Base-by-base conservation (phyloP, 768 basidiomycete genomes). In the Hericium coralloides region DNA sequence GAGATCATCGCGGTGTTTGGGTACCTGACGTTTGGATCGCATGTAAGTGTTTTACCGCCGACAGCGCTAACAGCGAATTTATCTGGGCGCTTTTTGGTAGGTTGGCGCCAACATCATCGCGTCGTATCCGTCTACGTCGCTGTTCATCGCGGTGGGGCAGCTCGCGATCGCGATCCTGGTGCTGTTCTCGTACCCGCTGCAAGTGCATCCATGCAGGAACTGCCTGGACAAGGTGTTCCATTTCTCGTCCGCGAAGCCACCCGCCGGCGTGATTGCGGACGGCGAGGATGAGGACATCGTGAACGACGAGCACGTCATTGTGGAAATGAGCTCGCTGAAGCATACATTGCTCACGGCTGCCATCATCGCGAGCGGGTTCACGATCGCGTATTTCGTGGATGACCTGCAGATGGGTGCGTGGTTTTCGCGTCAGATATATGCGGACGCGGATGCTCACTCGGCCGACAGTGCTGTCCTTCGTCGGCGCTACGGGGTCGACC, bases 401-500 rank as follows among this genome's bases (percentile, higher is more conserved):
- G 78, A 91, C 68, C 70, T 95, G 60, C 81, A 84, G 65, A 70
- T 91, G 69, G 89, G 91, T 87, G 64, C 63, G 84, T 70, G 12
- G 43, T 55, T 53, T 41, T 36, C 15, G 45, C 37, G 23, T 15
- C 22, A 22, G 12, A 25, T 9, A 14, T 38, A 38, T 49, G 22
- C 38, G 12, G 12, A 4, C 25, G 31, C 31, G 22, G 22, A 37
- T 52, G 17, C 53, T 64, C 47, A 66, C 45, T 31, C 45, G 36
- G 22, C 39, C 41, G 18, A 39, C 65, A 92, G 95, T 98, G 14
- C 77, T 98, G 37, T 92, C 93, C 4, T 97, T 99, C 67, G 95
- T 99, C 38, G 97, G 97, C 1, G 87, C 93, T 22, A 98, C 94
- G 1, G 97, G 97, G 12, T 95, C 92, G 14, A 97, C 95, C 23